phyloP scores from a whole-genome alignment of 2,329 filamentous ascomycete genomes.

The Fusarium drepaniforme region DNA sequence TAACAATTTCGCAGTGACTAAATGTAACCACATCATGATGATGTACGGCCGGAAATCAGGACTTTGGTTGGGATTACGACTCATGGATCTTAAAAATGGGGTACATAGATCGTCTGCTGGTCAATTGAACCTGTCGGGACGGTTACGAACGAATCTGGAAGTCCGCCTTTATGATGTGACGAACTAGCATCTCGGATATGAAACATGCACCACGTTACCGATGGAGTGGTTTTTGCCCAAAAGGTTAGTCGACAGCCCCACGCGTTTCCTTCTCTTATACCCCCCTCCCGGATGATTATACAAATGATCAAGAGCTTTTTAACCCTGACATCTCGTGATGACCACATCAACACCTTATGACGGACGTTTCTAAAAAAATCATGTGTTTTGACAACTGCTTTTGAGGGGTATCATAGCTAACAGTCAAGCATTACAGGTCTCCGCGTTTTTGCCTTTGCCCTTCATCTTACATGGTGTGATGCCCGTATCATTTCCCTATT shows the following conservation, averaged over 20 bases:
- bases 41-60: conserved; percentile 56
- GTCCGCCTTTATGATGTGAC: conserved; percentile 36
- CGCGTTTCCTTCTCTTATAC: conserved; percentile 8
- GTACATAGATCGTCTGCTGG: conserved; percentile 63
- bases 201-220: conserved; percentile 22
- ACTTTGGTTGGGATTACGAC: conserved; percentile 60
- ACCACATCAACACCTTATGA: conserved; percentile 71
- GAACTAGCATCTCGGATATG: conserved; percentile 29
- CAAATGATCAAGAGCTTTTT: conserved; percentile 73
- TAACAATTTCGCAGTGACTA: conserved; percentile 65
- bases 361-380: conserved; percentile 48
- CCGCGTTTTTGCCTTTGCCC: conserved; percentile 15
- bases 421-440: conserved; percentile 34
- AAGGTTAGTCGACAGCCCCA: conserved; percentile 59
- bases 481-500: conserved; percentile 14
- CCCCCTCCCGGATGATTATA: conserved; percentile 65
- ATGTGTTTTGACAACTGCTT: conserved; percentile 35
- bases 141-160: conserved; percentile 47
- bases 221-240: conserved; percentile 22
- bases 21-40: conserved; percentile 53
- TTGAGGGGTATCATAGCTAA: conserved; percentile 57
- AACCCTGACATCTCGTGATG: conserved; percentile 74
- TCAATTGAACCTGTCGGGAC: conserved; percentile 54
- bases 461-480: conserved; percentile 31
- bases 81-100: conserved; percentile 53